These are phyloP conservation scores for Pseudocercospora musae DNA, from an alignment of 2,329 filamentous ascomycete species.

Conservation along the genomic window DNA sequence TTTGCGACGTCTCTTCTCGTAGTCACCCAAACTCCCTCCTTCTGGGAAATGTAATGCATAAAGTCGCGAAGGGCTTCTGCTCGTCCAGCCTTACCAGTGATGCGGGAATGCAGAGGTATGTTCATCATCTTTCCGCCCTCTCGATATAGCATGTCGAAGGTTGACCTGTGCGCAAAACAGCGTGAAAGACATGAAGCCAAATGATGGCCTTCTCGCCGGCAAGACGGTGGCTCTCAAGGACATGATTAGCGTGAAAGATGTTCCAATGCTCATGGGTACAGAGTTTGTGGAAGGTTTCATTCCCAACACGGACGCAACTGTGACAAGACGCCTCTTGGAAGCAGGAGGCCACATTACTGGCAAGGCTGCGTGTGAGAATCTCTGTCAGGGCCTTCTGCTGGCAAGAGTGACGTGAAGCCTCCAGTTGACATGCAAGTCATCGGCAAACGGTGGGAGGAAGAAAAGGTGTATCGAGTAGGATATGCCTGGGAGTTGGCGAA, in stretches of 20 bases:
- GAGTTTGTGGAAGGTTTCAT: constrained; percentile 39
- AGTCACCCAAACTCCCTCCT: constrained; percentile 45
- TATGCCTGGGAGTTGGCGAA: constrained; percentile 48
- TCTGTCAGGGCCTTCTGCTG: constrained; percentile 37
- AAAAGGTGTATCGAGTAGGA: constrained; percentile 44
- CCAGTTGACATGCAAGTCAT: constrained; percentile 37
- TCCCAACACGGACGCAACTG: constrained; percentile 44
- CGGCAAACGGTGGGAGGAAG: constrained; percentile 49
- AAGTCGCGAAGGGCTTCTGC: constrained; percentile 42
- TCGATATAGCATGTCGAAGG: constrained; percentile 42
- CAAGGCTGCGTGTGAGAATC: constrained; percentile 50
- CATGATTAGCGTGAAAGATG: constrained; percentile 46
- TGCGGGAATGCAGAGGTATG: constrained; percentile 42
- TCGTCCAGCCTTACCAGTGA: constrained; percentile 42
- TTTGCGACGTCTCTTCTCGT: constrained; percentile 44
- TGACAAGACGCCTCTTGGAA: constrained; percentile 44
- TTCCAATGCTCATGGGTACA: constrained; percentile 47
- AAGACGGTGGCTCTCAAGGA: constrained; percentile 48
- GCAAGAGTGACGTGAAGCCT: constrained; percentile 27
- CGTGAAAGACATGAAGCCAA: constrained; percentile 33
- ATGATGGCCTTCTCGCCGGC: constrained; percentile 36
- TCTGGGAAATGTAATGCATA: constrained; percentile 39
- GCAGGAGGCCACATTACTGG: constrained; percentile 45
- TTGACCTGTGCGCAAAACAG: constrained; percentile 32
- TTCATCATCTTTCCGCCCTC: constrained; percentile 46